Evolutionary conservation across 1,284 basidiomycete species (phyloP), one percentile per base, ranked within the genome.

Genomic region (Trametes pubescens): DNA sequence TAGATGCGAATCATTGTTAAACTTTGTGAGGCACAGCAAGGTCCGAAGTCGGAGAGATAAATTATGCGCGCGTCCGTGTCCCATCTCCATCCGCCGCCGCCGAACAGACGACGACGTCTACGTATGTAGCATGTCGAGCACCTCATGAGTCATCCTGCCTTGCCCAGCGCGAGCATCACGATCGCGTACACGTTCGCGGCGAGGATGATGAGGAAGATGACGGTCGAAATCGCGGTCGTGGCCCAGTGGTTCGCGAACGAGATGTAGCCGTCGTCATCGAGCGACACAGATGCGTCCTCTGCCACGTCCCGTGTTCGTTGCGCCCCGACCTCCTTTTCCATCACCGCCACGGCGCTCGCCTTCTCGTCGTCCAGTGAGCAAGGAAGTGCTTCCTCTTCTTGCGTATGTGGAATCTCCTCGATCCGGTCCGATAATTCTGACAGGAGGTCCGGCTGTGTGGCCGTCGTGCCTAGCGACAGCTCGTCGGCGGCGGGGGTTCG

Each of bases 171-270:
- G 51, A 90, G 74, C 38, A 80, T 82, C 29, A 84, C 78, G 52
- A 91, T 72, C 4, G 85, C 87, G 68, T 90, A 91, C 21, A 84
- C 72, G 71, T 94, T 93, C 29, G 92, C 92, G n/a, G 83, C 76
- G 7, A 90, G 74, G 11, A 93, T 81, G 6, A 92, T 67, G 9
- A 84, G 67, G 78, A 88, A 92, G 52, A 93, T 84, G 14, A 81
- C 26, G 65, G 79, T 84, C 2, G 89, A 89, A 18, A 90, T 59
- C 6, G 69, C 65, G 32, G 81, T 87, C 49, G 84, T 75, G 51
- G 87, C 68, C 78, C 81, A 83, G 14, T 86, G 84, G 62, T 82
- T 91, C 69, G 84, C 87, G 68, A 85, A 94, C 68, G 89, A 84
- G 38, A 88, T 77, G 51, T 71, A 77, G 35, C 82, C 77, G 1